Evolutionary conservation across 2,329 filamentous ascomycete species (phyloP), one percentile per base, ranked within the genome.

Genomic region (Cladosporium sp.): DNA sequence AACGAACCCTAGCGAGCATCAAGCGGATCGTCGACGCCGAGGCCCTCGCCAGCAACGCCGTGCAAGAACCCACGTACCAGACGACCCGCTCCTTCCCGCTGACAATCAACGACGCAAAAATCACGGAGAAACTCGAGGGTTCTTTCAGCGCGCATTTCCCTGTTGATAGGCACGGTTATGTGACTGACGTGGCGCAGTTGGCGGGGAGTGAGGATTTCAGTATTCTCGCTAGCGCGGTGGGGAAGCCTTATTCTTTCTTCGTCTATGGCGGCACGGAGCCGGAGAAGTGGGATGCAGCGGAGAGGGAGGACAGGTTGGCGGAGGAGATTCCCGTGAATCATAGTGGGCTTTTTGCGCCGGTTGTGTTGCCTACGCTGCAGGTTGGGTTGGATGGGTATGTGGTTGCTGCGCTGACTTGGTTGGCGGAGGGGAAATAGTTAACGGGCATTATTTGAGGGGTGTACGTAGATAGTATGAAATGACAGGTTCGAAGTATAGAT

Each of bases 241-340:
- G 69, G 3, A 64, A 68, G 54, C 80, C 80, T 4, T 73, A 70
- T 53, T 73, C 68, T 40, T 83, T 82, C 57, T 83, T 78, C 69
- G 67, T 77, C 57, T 73, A 79, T 55, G 81, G 81, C 0, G 78
- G 79, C 0, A 72, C 72, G 22, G 75, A 78, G 51, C 63, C 65
- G 0, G 69, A 69, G 45, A 43, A 72, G 4, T 83, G 74, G 72
- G 77, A 82, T 61, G 63, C 69, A 53, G 69, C 67, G 12, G 67
- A 72, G 59, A 66, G 61, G 48, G 72, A 74, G 38, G 75, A 74
- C 0, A 68, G 55, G 51, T 62, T 71, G 53, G 66, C 72, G 54
- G 66, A 67, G 52, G 75, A 74, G 46, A 72, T 83, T 11, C 77
- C 82, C 0, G 74, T 75, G 0, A 84, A 84, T 55, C 82, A 85